phyloP scores from a whole-genome alignment of 768 basidiomycete genomes.

The Fomitopsis pulvina region DNA sequence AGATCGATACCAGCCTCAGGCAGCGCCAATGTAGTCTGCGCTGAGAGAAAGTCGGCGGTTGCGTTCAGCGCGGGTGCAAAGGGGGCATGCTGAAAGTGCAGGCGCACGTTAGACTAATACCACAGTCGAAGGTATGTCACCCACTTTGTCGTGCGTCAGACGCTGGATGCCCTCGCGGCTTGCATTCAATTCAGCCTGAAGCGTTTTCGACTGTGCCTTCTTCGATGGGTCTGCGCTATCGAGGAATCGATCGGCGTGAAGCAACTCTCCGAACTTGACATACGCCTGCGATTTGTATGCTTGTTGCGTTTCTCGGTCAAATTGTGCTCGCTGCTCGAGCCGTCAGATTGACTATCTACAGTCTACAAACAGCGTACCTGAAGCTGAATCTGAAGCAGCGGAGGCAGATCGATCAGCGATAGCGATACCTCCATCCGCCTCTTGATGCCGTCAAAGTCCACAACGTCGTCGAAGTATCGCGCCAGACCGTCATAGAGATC shows the following conservation, averaged over 20 bases:
- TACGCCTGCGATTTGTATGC: slow-evolving; percentile 96
- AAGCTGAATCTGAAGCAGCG: slow-evolving; percentile 89
- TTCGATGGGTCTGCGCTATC: slow-evolving; percentile 67
- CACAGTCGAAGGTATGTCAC: slow-evolving; percentile 4
- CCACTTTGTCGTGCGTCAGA: slow-evolving; percentile 69
- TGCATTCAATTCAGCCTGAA: slow-evolving; percentile 58
- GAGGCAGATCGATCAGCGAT: slow-evolving; percentile 81
- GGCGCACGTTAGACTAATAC: background rate
- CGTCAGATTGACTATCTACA: slow-evolving; percentile 1
- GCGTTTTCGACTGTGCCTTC: slow-evolving; percentile 59
- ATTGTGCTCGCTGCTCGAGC: slow-evolving; percentile 73
- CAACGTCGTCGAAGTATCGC: slow-evolving; percentile 83
- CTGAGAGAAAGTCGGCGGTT: slow-evolving; percentile 52
- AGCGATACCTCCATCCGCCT: slow-evolving; percentile 78
- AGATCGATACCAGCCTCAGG: slow-evolving; percentile 59
- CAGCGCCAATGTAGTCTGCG: slow-evolving; percentile 35
- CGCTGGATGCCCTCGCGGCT: slow-evolving; percentile 63
- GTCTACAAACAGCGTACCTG: slow-evolving; percentile 48
- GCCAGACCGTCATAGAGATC: slow-evolving; percentile 94
- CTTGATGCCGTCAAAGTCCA: slow-evolving; percentile 83
- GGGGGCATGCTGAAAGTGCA: slow-evolving; percentile 58
- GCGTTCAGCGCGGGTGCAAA: slow-evolving; percentile 49
- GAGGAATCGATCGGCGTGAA: slow-evolving; percentile 90
- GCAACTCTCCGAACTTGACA: slow-evolving; percentile 80
- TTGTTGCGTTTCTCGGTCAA: slow-evolving; percentile 85